These are phyloP conservation scores for Carex parvula DNA, from an alignment of 176 grass and related monocot species.

Conservation along the genomic window DNA sequence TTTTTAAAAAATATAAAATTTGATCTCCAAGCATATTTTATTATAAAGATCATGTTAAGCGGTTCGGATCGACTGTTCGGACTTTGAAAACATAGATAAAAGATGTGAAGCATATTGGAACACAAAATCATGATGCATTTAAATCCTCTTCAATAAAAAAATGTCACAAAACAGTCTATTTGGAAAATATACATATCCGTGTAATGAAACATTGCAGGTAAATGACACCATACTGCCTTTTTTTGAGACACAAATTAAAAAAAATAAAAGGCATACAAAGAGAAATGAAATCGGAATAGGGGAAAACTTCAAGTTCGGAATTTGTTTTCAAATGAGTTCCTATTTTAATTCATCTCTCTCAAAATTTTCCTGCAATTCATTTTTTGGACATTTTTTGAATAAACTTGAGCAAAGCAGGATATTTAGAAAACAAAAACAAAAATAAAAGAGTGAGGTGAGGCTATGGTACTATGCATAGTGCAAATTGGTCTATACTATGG, in stretches of 20 bases:
- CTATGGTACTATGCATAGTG: too few species aligned
- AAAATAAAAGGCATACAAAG: not conserved
- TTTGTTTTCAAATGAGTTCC: not conserved
- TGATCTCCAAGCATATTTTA: too few species aligned
- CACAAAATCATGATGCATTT: too few species aligned
- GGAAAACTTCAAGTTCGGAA: not conserved
- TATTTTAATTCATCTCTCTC: not conserved
- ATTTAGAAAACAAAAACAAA: not conserved
- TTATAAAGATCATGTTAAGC: too few species aligned
- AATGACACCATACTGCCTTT: not conserved
- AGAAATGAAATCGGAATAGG: not conserved
- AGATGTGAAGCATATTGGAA: too few species aligned
- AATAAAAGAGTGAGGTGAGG: not conserved
- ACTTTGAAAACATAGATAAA: too few species aligned
- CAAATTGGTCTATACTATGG: too few species aligned
- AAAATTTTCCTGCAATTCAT: not conserved
- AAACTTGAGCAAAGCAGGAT: not conserved
- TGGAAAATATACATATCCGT: not conserved
- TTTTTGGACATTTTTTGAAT: not conserved
- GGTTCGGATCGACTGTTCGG: too few species aligned
- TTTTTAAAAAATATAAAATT: too few species aligned
- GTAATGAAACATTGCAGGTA: not conserved
- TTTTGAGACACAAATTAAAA: not conserved
- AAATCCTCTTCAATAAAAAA: not conserved
- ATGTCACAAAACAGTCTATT: not conserved